Evolutionary conservation across 805 yeast species (phyloP).

Genomic region (Saccharomyces kudriavzevii): DNA sequence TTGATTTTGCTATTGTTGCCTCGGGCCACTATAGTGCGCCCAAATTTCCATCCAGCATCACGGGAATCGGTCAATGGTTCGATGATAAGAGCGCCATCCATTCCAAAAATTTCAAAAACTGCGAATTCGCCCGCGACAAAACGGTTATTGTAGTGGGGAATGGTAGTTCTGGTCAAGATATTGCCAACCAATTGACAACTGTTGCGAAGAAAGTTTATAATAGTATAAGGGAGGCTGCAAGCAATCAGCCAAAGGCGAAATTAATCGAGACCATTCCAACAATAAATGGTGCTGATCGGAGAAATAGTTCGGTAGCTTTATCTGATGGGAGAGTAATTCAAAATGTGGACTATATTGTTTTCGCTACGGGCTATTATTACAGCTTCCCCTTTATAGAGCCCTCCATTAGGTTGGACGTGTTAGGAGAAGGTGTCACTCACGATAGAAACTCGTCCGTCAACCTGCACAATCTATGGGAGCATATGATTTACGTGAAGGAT

Average conservation of each 20-base stretch:
- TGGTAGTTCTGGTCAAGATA: slow-evolving; percentile 37
- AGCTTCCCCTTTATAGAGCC: slow-evolving; percentile 36
- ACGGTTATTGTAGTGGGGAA: slow-evolving; percentile 36
- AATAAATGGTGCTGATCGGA: slow-evolving; percentile 25
- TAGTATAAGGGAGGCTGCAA: slow-evolving; percentile 54
- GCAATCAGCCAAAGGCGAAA: slow-evolving; percentile 6
- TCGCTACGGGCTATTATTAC: slow-evolving; percentile 46
- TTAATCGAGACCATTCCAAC: slow-evolving; percentile 18
- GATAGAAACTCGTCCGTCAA: slow-evolving; percentile 25
- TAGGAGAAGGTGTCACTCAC: slow-evolving; percentile 6
- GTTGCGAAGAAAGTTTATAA: slow-evolving; percentile 31
- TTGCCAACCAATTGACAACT: slow-evolving; percentile 35
- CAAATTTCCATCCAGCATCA: slow-evolving; percentile 30
- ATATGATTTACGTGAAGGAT: slow-evolving; percentile 47
- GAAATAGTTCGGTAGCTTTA: slow-evolving; percentile 22
- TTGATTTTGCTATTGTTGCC: slow-evolving; percentile 36
- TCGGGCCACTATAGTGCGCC: slow-evolving; percentile 40
- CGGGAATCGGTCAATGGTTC: slow-evolving; percentile 34
- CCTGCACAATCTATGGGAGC: slow-evolving; percentile 46
- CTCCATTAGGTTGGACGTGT: slow-evolving; percentile 17
- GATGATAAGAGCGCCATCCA: slow-evolving; percentile 30
- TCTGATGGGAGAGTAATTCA: slow-evolving; percentile 26
- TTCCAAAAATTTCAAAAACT: slow-evolving; percentile 33
- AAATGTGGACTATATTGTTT: slow-evolving; percentile 35
- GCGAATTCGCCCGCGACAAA: slow-evolving; percentile 29